Base-by-base conservation (phyloP, 176 grass and related monocot genomes). In the Elaeis guineensis region DNA sequence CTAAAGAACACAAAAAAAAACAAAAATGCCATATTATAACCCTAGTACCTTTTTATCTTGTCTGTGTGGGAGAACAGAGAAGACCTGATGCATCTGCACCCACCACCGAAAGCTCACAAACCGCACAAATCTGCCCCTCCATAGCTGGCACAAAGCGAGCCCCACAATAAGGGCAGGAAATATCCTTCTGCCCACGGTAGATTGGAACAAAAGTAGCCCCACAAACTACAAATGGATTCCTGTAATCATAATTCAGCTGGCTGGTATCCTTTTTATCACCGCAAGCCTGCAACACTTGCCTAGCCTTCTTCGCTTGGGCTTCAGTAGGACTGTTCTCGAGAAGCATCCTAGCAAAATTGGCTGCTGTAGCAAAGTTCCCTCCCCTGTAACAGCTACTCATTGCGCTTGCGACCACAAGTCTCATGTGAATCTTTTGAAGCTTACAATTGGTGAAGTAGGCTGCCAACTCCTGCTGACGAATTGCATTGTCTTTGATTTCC, bases 171-270 rank as follows among this genome's bases (percentile, higher is more conserved):
- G 93, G 87, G 61, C 93, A 98, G 25, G 84, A 83, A 29, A 98
- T 57, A 50, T 89, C 93, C 75, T 86, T 98, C 75, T 98, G 93
- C 50, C 93, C 93, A 24, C 93, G 87, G 73, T 97, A 97, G 49
- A 97, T 97, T 9, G 87, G 93, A 71, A 89, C 84, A 30, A 67
- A 83, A 4, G 87, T 97, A 18, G 84, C 52, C 39, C 93, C 93
- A 48, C 93, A 97, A 30, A 97, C 87, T 26, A 97, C 81, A 29
- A 97, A 97, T 16, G 93, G 93, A 63, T 97, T 97, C 69, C 93
- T 92, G 59, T 72, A 97, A 65, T 97, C 93, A 29, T 89, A 97
- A 63, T 97, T 92, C 32, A 97, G 72, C 23, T 91, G 65, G 16
- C 4, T 57, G 24, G 51, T 70, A 69, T 97, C 93, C 19, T 71